Conservation (phyloP, 2,329 filamentous ascomycete species). For the Botrytis tulipae region DNA sequence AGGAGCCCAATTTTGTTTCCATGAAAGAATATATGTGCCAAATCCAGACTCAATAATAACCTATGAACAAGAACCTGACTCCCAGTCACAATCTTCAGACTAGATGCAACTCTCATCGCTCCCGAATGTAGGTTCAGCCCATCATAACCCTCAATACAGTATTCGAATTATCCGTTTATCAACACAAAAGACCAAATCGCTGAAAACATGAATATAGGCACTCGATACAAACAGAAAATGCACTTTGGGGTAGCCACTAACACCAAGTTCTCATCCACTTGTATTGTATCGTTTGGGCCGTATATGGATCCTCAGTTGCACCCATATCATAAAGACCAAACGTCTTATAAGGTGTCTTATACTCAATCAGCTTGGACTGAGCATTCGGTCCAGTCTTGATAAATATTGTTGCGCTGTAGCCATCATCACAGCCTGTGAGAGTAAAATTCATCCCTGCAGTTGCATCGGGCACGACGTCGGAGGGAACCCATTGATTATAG, state of each 20-base stretch:
- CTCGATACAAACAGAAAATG: background rate
- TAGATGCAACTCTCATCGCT: background rate
- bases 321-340: background rate
- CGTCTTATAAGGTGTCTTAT: background rate
- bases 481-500: background rate
- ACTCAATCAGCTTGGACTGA: background rate
- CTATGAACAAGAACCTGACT: background rate
- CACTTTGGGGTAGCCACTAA: background rate
- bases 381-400: background rate
- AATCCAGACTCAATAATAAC: background rate
- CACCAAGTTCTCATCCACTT: background rate
- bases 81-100: background rate
- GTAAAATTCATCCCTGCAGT: background rate
- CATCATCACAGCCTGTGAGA: background rate
- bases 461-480: background rate
- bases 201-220: background rate
- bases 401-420: background rate
- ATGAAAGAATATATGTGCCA: background rate
- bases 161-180: background rate
- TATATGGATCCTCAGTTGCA: background rate
- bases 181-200: background rate
- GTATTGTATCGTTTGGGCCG: background rate
- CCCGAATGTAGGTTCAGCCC: background rate
- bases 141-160: background rate
- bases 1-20: background rate